Evolutionary conservation across 371 early-diverging fungal species (phyloP), one percentile per base, ranked within the genome.

Genomic region (Circinella umbellata): DNA sequence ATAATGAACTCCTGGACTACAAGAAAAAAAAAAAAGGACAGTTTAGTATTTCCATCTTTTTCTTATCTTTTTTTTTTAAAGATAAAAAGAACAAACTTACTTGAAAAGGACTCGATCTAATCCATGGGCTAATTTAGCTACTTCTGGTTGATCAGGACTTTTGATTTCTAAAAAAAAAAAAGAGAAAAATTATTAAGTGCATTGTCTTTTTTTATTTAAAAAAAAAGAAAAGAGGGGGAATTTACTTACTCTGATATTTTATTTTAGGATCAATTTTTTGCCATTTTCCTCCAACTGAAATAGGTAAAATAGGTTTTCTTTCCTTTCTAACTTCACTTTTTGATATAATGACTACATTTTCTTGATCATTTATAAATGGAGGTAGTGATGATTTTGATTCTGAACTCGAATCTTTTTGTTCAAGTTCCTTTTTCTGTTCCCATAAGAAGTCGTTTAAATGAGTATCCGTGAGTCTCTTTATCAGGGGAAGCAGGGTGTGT

Each of bases 1-100:
- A 66, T 86, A 89, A 63, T 96, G 95, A 1, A 95, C 92, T 4
- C 97, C 97, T 3, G 94, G 93, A 57, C 94, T 93, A 59, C 2
- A 17, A 0, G 2, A 20, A 37, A 27, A 38, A 37, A n/a, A 42
- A 42, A 18, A 20, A n/a, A 34, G n/a, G n/a, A n/a, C n/a, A 51
- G 15, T n/a, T 13, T 17, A 4, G 51, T 51, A 8, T 15, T 51
- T 4, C n/a, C 51, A 3, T 18, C 51, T 11, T 42, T 42, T 11
- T 42, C 1, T 42, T 11, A 0, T 11, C 3, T 42, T 42, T 42
- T 11, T 42, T 42, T 42, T 42, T 11, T 17, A 51, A 49, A 49
- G 4, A 49, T 9, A 49, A 49, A 49, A 46, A 46, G 47, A 13
- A n/a, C n/a, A n/a, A n/a, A 77, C 78, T 66, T 86, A 90, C 92